Evolutionary conservation across 2,329 filamentous ascomycete species (phyloP).

Genomic region (Pseudocercospora vitis): DNA sequence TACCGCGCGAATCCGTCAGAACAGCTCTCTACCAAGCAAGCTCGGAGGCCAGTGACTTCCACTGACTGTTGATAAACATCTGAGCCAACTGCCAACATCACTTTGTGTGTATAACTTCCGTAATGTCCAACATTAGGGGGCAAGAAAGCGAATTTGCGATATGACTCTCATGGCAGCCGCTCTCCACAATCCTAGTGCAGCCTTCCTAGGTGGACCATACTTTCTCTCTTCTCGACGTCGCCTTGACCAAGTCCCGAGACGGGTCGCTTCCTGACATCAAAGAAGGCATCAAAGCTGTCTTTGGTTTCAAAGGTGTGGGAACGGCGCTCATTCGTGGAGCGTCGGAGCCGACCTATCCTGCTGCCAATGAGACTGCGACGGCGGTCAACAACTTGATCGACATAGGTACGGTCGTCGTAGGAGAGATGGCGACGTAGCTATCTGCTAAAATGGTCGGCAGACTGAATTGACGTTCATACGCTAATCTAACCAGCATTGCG

Average conservation of each 20-base stretch:
- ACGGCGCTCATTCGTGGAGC: conserved; percentile 58
- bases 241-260: conserved; percentile 51
- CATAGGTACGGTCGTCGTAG: conserved; percentile 54
- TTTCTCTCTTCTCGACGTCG: conserved; percentile 55
- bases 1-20: too few species aligned
- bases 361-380: conserved; percentile 47
- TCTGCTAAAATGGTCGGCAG: conserved; percentile 49
- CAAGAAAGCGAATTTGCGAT: too few species aligned
- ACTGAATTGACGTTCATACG: conserved; percentile 49
- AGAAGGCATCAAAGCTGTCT: conserved; percentile 63
- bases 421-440: conserved; percentile 46
- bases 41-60: too few species aligned
- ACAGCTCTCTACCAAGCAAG: too few species aligned
- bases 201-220: too few species aligned
- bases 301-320: conserved; percentile 55
- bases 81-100: too few species aligned
- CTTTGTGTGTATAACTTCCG: too few species aligned
- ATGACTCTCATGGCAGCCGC: too few species aligned
- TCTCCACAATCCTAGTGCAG: too few species aligned
- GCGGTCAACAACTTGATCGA: conserved; percentile 54
- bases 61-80: too few species aligned
- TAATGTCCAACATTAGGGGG: too few species aligned
- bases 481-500: conserved; percentile 44
- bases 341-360: conserved; percentile 55
- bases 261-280: conserved; percentile 61